A percentile compares a stretch with the other conserved stretches of the same genome.
Evolutionary conservation across 1,284 basidiomycete genomes (phyloP).

Genomic region (Leccinum subspadiceum): DNA sequence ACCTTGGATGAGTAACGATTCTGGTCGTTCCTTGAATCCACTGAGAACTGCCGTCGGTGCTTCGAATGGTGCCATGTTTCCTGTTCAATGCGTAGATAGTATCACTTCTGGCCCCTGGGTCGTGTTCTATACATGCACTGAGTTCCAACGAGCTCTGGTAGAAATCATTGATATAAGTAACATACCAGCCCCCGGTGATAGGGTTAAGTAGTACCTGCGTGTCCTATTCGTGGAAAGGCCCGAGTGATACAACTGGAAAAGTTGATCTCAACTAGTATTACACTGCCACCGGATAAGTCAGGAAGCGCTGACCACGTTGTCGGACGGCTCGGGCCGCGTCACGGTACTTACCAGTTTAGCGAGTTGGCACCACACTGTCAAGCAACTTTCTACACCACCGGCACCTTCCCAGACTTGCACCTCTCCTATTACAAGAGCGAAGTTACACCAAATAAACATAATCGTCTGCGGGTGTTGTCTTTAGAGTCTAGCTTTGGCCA

Average conservation of each 20-base stretch:
- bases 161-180: not conserved
- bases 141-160: not conserved
- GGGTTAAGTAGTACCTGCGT: not conserved
- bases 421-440: not conserved
- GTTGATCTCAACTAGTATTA: not conserved
- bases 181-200: not conserved
- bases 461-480: not conserved
- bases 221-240: not conserved
- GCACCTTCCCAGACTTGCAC: not conserved
- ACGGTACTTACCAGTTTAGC: too few relatives aligned
- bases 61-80: constrained; percentile 45
- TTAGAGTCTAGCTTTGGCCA: not conserved
- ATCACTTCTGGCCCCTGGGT: not conserved
- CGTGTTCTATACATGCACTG: not conserved
- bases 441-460: not conserved
- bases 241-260: not conserved
- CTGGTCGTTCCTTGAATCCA: constrained; percentile 49
- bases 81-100: not conserved
- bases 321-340: too few relatives aligned
- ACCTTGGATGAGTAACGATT: constrained; percentile 41
- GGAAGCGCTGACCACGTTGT: too few relatives aligned
- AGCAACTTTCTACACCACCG: not conserved
- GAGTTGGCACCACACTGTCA: too few relatives aligned
- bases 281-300: too few relatives aligned
- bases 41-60: constrained; percentile 38